These are phyloP conservation scores for Teunomyces kruisii DNA, from an alignment of 805 yeast genomes.

Conservation along the genomic window DNA sequence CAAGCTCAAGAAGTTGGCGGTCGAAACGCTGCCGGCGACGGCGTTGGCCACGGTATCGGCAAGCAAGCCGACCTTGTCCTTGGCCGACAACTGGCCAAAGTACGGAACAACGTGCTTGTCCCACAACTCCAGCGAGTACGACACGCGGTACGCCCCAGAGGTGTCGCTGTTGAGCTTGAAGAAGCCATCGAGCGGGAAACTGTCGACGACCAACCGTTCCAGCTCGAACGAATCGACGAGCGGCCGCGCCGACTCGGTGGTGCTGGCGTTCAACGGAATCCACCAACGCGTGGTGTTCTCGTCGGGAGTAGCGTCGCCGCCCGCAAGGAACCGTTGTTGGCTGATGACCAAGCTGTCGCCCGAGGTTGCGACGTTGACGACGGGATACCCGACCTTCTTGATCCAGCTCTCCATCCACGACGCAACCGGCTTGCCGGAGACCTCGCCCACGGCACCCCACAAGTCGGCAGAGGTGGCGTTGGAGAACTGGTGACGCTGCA, in stretches of 20 bases:
- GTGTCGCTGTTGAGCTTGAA: constrained; percentile 52
- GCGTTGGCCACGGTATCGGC: constrained; percentile 54
- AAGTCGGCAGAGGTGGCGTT: constrained; percentile 76
- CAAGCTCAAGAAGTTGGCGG: constrained; percentile 46
- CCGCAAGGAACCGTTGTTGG: constrained; percentile 62
- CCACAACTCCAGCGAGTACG: constrained; percentile 46
- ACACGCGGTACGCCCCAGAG: constrained; percentile 54
- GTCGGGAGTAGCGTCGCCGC: constrained; percentile 58
- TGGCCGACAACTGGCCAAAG: constrained; percentile 38
- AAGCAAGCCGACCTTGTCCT: constrained; percentile 54
- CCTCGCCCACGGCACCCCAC: constrained; percentile 66
- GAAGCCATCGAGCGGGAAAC: constrained; percentile 24
- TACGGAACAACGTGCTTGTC: constrained; percentile 39
- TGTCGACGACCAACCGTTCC: constrained; percentile 19
- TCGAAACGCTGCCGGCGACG: constrained; percentile 42
- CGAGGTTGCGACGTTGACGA: constrained; percentile 49
- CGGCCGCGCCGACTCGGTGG: constrained; percentile 7
- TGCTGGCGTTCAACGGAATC: constrained; percentile 48
- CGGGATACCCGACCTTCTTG: constrained; percentile 70
- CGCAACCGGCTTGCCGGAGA: constrained; percentile 59
- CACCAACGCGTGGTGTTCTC: constrained; percentile 62
- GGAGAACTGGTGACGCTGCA: constrained; percentile 59
- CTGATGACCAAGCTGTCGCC: constrained; percentile 38
- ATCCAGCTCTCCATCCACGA: constrained; percentile 71
- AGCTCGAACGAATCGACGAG: constrained; percentile 23